Percentiles rank a stretch among this genome's conserved stretches.
These are phyloP conservation scores for Globisporangium acanthophoron DNA, from an alignment of 352 stramenopile species.

Conservation along the genomic window DNA sequence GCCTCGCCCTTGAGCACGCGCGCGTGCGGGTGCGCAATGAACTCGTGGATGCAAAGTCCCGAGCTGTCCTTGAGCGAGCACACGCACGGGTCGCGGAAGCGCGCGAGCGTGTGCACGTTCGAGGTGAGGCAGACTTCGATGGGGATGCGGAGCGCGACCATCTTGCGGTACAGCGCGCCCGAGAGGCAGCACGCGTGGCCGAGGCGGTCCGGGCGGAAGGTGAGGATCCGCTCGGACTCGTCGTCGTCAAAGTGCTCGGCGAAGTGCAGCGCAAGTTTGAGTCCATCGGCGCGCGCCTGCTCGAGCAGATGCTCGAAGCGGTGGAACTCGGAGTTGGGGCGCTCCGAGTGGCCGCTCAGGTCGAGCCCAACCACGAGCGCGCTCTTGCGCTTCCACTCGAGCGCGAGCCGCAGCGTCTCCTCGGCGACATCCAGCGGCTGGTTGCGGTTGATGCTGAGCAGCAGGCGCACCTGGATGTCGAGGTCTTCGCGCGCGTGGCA, in stretches of 20 bases:
- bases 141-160: conserved; percentile 71
- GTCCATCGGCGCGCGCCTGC: conserved; percentile 51
- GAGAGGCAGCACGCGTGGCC: conserved; percentile 89
- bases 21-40: conserved; percentile 79
- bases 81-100: conserved; percentile 41
- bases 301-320: conserved; percentile 78
- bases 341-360: conserved; percentile 80
- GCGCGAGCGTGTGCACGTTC: conserved; percentile 91
- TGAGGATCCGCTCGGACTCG: conserved; percentile 77
- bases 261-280: conserved; percentile 91
- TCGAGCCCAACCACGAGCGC: conserved; percentile 79
- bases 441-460: conserved; percentile 83
- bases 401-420: conserved; percentile 54
- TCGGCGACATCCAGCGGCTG: conserved; percentile 53
- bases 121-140: conserved; percentile 93
- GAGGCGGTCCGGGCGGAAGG: conserved; percentile 88
- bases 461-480: conserved; percentile 65
- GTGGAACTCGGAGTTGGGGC: conserved; percentile 75
- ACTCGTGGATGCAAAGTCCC: conserved; percentile 53
- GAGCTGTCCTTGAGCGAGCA: conserved; percentile 39
- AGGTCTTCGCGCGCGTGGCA: conserved; percentile 48
- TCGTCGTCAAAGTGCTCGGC: conserved; percentile 86
- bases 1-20: conserved; percentile 36
- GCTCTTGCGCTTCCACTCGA: conserved; percentile 45
- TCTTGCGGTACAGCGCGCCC: conserved; percentile 56